phyloP scores from a whole-genome alignment of 2,329 filamentous ascomycete genomes.

The Akanthomyces uredinophilus region DNA sequence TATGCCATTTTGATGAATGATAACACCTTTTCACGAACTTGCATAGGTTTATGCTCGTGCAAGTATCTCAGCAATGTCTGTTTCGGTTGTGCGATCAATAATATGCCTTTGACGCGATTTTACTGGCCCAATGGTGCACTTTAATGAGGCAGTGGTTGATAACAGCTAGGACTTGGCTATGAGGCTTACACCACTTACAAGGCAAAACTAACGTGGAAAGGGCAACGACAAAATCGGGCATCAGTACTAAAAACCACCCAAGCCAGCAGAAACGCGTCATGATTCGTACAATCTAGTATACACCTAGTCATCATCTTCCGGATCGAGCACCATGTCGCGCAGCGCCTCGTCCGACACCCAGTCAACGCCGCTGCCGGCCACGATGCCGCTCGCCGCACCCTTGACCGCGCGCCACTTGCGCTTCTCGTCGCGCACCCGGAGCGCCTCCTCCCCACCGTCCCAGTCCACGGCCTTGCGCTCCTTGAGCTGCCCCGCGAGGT shows the following conservation, averaged over 20 bases:
- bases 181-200: too few relatives aligned
- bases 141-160: too few relatives aligned
- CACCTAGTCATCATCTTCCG: constrained; percentile 40
- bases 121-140: too few relatives aligned
- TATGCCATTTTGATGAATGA: too few relatives aligned
- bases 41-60: too few relatives aligned
- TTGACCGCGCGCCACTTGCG: constrained; percentile 71
- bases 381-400: constrained; percentile 69
- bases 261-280: background rate
- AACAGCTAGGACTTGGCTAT: too few relatives aligned
- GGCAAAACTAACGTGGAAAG: too few relatives aligned
- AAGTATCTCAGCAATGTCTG: too few relatives aligned
- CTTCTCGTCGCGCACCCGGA: constrained; percentile 53
- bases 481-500: constrained; percentile 54
- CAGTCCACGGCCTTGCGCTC: constrained; percentile 49
- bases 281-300: background rate
- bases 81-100: background rate
- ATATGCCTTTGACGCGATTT: background rate
- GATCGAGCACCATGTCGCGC: constrained; percentile 66
- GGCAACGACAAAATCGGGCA: too few relatives aligned
- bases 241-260: too few relatives aligned
- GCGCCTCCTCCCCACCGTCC: constrained; percentile 51
- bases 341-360: constrained; percentile 69
- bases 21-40: too few relatives aligned
- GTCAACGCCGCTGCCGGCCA: constrained; percentile 77